Percentiles rank a stretch among this genome's conserved stretches.
Evolutionary conservation across 352 stramenopile genomes (phyloP).

Genomic region (Globisporangium rhizosaccharum): DNA sequence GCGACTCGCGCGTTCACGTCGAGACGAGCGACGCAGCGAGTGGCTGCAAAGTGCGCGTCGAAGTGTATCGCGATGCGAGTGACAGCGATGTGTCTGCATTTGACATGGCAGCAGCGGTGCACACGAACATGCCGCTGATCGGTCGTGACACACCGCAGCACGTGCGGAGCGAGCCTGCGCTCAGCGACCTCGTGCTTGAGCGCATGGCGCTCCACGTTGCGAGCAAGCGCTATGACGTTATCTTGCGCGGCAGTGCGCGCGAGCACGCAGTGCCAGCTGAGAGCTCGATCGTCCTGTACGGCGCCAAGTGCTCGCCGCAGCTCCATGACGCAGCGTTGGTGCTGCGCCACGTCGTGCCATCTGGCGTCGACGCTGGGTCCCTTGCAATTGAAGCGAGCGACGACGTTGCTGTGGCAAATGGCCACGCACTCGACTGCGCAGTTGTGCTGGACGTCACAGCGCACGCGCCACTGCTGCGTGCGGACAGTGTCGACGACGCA

Average conservation of each 20-base stretch:
- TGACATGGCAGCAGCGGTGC: conserved; percentile 7
- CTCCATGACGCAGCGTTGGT: conserved; percentile 11
- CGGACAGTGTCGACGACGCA: conserved; percentile 3
- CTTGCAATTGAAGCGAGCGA: conserved; percentile 3
- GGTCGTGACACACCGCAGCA: conserved; percentile 3
- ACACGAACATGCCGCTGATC: conserved; percentile 15
- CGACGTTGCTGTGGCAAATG: conserved; percentile 6
- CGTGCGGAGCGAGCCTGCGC: conserved; percentile 3
- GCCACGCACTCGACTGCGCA: conserved; percentile 14
- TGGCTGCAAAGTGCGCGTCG: conserved; percentile 10
- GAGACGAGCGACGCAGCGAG: conserved; percentile 7
- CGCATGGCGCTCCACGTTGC: conserved; percentile 18
- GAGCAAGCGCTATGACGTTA: conserved; percentile 17
- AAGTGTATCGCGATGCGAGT: neutral
- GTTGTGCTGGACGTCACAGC: conserved; percentile 16
- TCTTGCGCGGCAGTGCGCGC: conserved; percentile 7
- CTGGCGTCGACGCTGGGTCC: conserved; percentile 7
- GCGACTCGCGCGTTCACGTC: conserved; percentile 6
- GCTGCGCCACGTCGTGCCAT: conserved; percentile 12
- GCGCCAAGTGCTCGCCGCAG: conserved; percentile 8
- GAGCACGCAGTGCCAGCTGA: neutral
- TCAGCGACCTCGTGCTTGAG: conserved; percentile 18
- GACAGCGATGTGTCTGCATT: conserved; percentile 7
- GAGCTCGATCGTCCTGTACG: conserved; percentile 18
- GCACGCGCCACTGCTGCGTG: conserved; percentile 3